phyloP scores from a whole-genome alignment of 2,329 filamentous ascomycete species.

The Penicillium sp. region DNA sequence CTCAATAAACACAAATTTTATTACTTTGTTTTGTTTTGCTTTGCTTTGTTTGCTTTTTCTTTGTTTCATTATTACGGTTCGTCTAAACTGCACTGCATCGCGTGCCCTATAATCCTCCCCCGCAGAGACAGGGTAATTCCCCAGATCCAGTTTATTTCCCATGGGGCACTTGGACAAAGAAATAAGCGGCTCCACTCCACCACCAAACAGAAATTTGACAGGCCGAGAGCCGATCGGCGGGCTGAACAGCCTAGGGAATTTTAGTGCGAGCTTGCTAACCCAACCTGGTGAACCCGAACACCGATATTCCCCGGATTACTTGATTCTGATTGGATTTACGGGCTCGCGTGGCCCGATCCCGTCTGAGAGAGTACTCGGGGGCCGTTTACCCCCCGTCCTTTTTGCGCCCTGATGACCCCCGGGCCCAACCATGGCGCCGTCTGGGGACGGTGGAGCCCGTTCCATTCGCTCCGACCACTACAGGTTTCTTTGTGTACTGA shows the following conservation, averaged over 20 bases:
- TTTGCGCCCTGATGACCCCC: slow-evolving; percentile 2
- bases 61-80: no score
- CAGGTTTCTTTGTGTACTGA: not conserved
- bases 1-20: no score
- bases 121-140: not conserved
- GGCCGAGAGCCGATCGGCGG: slow-evolving; percentile 15
- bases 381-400: slow-evolving; percentile 7
- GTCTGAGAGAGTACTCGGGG: slow-evolving; percentile 1
- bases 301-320: not conserved
- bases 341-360: slow-evolving; percentile 13
- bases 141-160: not conserved
- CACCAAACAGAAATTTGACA: slow-evolving; percentile 7
- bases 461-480: not conserved
- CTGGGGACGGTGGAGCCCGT: slow-evolving; percentile 7
- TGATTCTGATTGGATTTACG: slow-evolving; percentile 2
- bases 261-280: slow-evolving; percentile 11
- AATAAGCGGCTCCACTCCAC: not conserved
- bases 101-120: no score
- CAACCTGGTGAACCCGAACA: slow-evolving; percentile 17
- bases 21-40: no score
- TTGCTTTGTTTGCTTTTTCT: no score
- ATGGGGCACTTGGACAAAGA: not conserved
- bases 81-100: no score
- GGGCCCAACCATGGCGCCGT: slow-evolving; percentile 6
- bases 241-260: slow-evolving; percentile 5